These are phyloP conservation scores for Ettlia oleoabundans DNA, from an alignment of 139 green algal genomes.

Conservation along the genomic window DNA sequence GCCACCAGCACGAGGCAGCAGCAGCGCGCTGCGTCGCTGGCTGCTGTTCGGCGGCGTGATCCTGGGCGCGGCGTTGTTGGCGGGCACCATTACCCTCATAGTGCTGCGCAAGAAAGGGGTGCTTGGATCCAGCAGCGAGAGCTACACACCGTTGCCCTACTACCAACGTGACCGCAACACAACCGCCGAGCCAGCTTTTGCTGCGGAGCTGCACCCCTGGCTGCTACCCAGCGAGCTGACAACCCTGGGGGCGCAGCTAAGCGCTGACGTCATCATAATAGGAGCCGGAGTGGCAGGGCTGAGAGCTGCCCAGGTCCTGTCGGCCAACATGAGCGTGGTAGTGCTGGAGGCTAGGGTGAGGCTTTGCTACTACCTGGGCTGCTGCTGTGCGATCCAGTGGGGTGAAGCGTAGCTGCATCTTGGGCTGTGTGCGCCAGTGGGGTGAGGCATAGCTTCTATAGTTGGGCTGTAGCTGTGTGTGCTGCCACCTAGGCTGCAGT, in stretches of 20 bases:
- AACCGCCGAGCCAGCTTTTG: neutral
- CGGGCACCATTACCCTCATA: neutral
- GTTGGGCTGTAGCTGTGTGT: too few species aligned
- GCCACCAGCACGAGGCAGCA: neutral
- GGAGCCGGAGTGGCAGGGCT: slow-evolving; percentile 13
- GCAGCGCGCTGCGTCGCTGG: neutral
- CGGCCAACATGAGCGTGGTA: neutral
- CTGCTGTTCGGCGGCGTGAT: neutral
- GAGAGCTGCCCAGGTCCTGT: neutral
- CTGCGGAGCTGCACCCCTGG: neutral
- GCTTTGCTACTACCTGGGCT: too few species aligned
- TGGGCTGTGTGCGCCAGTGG: too few species aligned
- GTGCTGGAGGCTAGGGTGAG: slow-evolving; percentile 27
- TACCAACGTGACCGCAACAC: neutral
- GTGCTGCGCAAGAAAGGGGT: neutral
- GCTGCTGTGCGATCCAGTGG: too few species aligned
- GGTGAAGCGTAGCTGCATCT: too few species aligned
- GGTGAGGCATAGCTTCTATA: too few species aligned
- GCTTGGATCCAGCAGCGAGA: neutral
- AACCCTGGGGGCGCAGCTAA: neutral
- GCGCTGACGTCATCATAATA: slow-evolving; percentile 23
- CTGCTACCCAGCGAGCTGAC: neutral
- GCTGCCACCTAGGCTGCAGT: too few species aligned
- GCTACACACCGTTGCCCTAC: neutral
- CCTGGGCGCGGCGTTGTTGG: neutral